Evolutionary conservation across 768 basidiomycete genomes (phyloP).

Genomic region (Harrya chromipes): DNA sequence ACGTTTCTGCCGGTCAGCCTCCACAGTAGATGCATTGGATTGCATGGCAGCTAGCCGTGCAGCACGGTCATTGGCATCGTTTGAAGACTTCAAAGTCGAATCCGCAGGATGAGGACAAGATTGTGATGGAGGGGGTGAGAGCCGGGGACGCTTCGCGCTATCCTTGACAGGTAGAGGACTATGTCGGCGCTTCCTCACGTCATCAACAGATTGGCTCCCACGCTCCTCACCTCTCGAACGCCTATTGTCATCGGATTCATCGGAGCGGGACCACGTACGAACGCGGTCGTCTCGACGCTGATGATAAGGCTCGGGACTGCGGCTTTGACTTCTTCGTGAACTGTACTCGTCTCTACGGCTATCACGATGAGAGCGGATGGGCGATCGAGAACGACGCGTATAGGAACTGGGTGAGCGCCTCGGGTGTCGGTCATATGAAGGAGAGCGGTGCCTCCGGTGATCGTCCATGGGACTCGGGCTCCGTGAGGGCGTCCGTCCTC

Average conservation of each 20-base stretch:
- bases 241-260: slow-evolving; percentile 48
- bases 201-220: slow-evolving; percentile 23
- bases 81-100: slow-evolving; percentile 13
- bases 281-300: slow-evolving; percentile 22
- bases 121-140: slow-evolving; percentile 35
- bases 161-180: slow-evolving; percentile 33
- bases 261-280: slow-evolving; percentile 47
- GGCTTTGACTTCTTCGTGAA: slow-evolving; percentile 28
- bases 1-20: slow-evolving; percentile 66
- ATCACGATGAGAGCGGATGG: slow-evolving; percentile 25
- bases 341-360: slow-evolving; percentile 20
- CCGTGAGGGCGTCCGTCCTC: slow-evolving; percentile 30
- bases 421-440: slow-evolving; percentile 29
- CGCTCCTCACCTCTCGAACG: slow-evolving; percentile 28
- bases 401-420: slow-evolving; percentile 45
- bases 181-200: slow-evolving; percentile 38
- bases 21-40: slow-evolving; percentile 63
- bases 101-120: slow-evolving; percentile 18
- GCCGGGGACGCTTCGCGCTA: slow-evolving; percentile 49
- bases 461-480: slow-evolving; percentile 29
- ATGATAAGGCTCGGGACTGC: slow-evolving; percentile 26
- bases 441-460: slow-evolving; percentile 29
- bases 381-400: slow-evolving; percentile 48
- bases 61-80: slow-evolving; percentile 55
- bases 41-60: slow-evolving; percentile 92